Evolutionary conservation across 768 basidiomycete genomes (phyloP).

Genomic region (Suillus bovinus): DNA sequence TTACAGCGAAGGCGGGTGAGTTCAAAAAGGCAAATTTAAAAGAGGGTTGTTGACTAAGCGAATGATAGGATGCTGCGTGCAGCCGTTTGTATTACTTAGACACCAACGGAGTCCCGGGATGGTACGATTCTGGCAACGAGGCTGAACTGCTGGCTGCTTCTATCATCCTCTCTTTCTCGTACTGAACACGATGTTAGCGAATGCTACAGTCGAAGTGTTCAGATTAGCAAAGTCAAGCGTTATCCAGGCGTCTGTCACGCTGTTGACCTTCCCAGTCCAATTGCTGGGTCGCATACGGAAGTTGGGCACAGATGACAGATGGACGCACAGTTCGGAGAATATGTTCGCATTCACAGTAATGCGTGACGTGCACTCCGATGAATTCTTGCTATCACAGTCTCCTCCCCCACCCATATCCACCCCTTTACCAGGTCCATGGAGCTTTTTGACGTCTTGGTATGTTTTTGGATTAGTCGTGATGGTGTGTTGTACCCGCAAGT

Average conservation of each 20-base stretch:
- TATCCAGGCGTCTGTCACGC: constrained; percentile 12
- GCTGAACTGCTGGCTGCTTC: background rate
- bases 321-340: constrained; percentile 26
- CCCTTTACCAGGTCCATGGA: constrained; percentile 61
- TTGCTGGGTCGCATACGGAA: constrained; percentile 40
- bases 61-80: background rate
- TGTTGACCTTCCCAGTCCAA: constrained; percentile 44
- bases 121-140: constrained; percentile 2
- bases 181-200: background rate
- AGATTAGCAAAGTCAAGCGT: background rate
- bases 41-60: constrained; percentile 23
- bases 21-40: background rate
- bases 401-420: constrained; percentile 14
- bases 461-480: constrained; percentile 64
- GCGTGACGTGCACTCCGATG: constrained; percentile 11
- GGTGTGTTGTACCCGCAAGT: constrained; percentile 39
- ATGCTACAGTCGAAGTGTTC: constrained; percentile 5
- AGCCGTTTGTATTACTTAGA: background rate
- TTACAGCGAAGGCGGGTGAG: background rate
- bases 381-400: constrained; percentile 9
- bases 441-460: constrained; percentile 75
- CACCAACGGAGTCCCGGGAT: background rate
- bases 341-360: background rate
- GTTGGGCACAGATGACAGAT: constrained; percentile 39
- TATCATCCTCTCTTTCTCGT: too few relatives aligned